phyloP scores from a whole-genome alignment of 2,329 filamentous ascomycete species.

The Calonectria henricotiae region DNA sequence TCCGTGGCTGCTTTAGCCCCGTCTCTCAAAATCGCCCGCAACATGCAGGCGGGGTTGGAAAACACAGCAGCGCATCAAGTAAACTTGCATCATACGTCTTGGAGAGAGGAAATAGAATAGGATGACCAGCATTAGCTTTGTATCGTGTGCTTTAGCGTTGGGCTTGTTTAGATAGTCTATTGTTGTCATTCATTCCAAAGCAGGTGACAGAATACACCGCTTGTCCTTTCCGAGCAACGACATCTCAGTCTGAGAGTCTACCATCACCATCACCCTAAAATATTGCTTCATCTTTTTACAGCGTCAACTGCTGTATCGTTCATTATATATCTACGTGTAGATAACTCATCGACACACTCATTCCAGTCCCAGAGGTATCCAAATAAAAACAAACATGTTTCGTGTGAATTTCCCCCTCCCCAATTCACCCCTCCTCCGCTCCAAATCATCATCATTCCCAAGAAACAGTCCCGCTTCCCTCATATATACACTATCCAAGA shows the following conservation, averaged over 20 bases:
- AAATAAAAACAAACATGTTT: slow-evolving; percentile 5
- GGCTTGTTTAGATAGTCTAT: background rate
- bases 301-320: slow-evolving; percentile 29
- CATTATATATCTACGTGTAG: slow-evolving; percentile 34
- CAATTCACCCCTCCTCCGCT: slow-evolving; percentile 25
- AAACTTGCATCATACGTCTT: background rate
- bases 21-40: background rate
- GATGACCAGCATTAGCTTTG: background rate
- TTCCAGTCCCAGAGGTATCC: slow-evolving; percentile 25
- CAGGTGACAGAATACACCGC: background rate
- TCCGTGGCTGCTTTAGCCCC: slow-evolving; percentile 10
- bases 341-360: slow-evolving; percentile 32
- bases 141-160: background rate
- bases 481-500: slow-evolving; percentile 36
- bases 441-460: slow-evolving; percentile 38
- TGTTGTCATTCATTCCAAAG: background rate
- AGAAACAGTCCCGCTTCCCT: slow-evolving; percentile 34
- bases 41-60: background rate
- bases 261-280: background rate
- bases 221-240: background rate
- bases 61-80: background rate
- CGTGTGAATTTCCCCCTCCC: slow-evolving; percentile 7
- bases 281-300: background rate
- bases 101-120: background rate
- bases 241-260: no score